phyloP scores from a whole-genome alignment of 2,329 filamentous ascomycete genomes.

The Pyrenophora tritici-repentis region DNA sequence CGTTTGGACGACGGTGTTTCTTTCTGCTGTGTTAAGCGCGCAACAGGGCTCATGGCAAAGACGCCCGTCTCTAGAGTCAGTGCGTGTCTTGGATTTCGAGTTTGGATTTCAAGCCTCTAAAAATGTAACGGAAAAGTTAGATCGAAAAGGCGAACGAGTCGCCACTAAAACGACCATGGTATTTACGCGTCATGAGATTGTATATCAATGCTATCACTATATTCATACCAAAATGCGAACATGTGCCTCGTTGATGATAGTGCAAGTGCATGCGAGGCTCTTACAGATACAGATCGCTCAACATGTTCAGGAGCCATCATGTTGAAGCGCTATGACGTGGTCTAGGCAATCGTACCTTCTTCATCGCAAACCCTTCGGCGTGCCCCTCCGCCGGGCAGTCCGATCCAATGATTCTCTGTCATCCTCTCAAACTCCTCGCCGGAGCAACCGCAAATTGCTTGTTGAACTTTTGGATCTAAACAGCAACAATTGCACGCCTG shows the following conservation, averaged over 20 bases:
- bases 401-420: constrained; percentile 1
- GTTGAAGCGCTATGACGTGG: too few species aligned
- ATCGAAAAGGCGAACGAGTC: too few species aligned
- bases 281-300: too few species aligned
- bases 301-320: too few species aligned
- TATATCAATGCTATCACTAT: too few species aligned
- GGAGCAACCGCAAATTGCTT: constrained; percentile 16
- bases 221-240: too few species aligned
- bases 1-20: constrained; percentile 1
- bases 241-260: too few species aligned
- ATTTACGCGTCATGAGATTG: too few species aligned
- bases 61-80: background rate
- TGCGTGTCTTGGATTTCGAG: background rate
- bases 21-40: background rate
- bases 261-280: too few species aligned
- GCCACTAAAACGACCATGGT: too few species aligned
- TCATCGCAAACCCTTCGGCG: background rate
- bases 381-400: background rate
- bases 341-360: constrained; percentile 13
- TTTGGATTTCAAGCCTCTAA: too few species aligned
- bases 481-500: constrained; percentile 35
- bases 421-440: constrained; percentile 6
- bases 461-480: constrained; percentile 24
- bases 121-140: too few species aligned
- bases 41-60: background rate